Evolutionary conservation across 805 yeast species (phyloP).

Genomic region (Scheffersomyces spartinae): DNA sequence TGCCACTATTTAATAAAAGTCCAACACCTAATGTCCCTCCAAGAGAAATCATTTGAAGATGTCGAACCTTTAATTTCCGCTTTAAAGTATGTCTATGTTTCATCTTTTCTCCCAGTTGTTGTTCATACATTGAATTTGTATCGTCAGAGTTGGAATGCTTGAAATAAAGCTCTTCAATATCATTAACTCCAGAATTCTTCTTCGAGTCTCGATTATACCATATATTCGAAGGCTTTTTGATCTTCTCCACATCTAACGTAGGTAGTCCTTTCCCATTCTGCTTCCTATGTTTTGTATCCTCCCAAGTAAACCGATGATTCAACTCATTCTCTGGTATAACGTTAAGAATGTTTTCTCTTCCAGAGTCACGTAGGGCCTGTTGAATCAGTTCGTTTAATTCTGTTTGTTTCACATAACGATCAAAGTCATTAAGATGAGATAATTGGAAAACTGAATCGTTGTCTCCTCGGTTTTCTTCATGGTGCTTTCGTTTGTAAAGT

Average conservation of each 20-base stretch:
- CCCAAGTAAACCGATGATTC: too few species aligned
- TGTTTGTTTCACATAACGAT: constrained; percentile 19
- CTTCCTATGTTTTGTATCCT: background rate
- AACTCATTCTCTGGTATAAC: constrained; percentile 4
- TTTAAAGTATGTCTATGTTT: constrained; percentile 23
- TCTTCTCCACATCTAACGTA: constrained; percentile 2
- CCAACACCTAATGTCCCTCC: constrained; percentile 80
- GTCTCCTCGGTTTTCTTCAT: too few species aligned
- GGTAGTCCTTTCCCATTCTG: constrained; percentile 2
- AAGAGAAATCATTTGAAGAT: constrained; percentile 66
- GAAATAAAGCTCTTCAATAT: constrained; percentile 1
- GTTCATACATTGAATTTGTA: constrained; percentile 1
- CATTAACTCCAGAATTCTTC: constrained; percentile 1
- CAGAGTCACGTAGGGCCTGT: constrained; percentile 5
- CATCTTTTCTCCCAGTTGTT: constrained; percentile 1
- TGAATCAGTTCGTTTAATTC: constrained; percentile 22
- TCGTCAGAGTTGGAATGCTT: constrained; percentile 2
- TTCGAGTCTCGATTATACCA: background rate
- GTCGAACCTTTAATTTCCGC: constrained; percentile 51
- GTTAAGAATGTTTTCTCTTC: constrained; percentile 4
- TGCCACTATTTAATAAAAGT: constrained; percentile 55
- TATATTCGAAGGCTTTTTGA: background rate
- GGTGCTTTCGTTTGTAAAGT: constrained; percentile 5
- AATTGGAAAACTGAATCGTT: too few species aligned
- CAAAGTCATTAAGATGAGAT: constrained; percentile 24